These are phyloP conservation scores for Naegleria fowleri DNA, from an alignment of 208 protist species.

Conservation along the genomic window DNA sequence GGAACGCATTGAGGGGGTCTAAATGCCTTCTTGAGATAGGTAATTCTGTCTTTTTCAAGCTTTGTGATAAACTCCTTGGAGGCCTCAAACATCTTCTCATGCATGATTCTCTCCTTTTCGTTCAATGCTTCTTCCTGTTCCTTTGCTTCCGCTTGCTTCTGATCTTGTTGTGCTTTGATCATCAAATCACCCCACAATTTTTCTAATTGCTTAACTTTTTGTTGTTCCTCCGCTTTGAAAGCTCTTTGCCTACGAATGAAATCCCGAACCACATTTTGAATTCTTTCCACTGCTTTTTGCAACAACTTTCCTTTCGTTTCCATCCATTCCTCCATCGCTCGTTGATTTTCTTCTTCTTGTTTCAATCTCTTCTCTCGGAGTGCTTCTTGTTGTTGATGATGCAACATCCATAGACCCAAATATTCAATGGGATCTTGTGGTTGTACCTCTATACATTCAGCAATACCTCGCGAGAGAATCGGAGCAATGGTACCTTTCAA, in stretches of 20 bases:
- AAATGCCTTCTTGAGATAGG: not conserved
- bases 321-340: not conserved
- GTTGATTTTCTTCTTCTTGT: not conserved
- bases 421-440: not conserved
- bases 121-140: not conserved
- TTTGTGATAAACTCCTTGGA: not conserved
- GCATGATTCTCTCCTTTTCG: not conserved
- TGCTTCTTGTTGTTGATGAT: not conserved
- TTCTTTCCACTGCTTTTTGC: not conserved
- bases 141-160: not conserved
- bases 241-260: not conserved
- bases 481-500: not conserved
- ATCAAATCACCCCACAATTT: not conserved
- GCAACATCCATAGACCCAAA: not conserved
- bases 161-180: not conserved
- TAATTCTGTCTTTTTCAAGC: not conserved
- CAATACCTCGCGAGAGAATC: not conserved
- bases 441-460: not conserved
- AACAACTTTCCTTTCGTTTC: not conserved
- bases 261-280: not conserved
- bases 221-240: not conserved
- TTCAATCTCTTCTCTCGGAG: not conserved
- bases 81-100: not conserved
- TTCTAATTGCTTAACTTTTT: not conserved
- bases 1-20: not conserved